Evolutionary conservation across 176 grass and related monocot genomes (phyloP).

Genomic region (Alopecurus myosuroides): DNA sequence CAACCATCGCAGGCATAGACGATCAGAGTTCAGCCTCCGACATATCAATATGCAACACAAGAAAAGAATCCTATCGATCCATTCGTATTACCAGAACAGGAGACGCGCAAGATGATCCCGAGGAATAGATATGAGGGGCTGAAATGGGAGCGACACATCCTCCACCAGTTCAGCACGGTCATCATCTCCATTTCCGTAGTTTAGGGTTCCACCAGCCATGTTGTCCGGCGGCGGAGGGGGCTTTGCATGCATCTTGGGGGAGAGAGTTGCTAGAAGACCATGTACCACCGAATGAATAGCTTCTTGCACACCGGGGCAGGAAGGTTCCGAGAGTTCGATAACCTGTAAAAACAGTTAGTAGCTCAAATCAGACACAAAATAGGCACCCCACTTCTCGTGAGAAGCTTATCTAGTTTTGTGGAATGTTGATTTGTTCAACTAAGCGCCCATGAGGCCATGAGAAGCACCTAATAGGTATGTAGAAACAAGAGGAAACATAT

Average conservation of each 20-base stretch:
- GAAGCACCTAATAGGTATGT: background rate
- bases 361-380: constrained; percentile 17
- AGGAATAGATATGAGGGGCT: constrained; percentile 64
- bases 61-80: background rate
- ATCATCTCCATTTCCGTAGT: constrained; percentile 46
- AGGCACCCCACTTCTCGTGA: background rate
- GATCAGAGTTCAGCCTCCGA: background rate
- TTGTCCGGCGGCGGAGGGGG: constrained; percentile 34
- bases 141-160: constrained; percentile 61
- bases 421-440: background rate
- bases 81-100: constrained; percentile 73
- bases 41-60: background rate
- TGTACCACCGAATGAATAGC: constrained; percentile 74
- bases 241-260: constrained; percentile 70
- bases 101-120: constrained; percentile 86
- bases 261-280: constrained; percentile 84
- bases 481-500: background rate
- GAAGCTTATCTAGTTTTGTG: background rate
- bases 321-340: constrained; percentile 75
- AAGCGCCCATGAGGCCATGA: background rate
- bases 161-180: constrained; percentile 65
- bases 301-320: constrained; percentile 65
- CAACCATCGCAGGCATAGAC: background rate
- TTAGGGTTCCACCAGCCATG: constrained; percentile 33
- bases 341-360: constrained; percentile 50